Percentiles rank a stretch among this genome's conserved stretches.
Evolutionary conservation across 2,329 filamentous ascomycete species (phyloP).

Genomic region (Didymellaceae sp.): DNA sequence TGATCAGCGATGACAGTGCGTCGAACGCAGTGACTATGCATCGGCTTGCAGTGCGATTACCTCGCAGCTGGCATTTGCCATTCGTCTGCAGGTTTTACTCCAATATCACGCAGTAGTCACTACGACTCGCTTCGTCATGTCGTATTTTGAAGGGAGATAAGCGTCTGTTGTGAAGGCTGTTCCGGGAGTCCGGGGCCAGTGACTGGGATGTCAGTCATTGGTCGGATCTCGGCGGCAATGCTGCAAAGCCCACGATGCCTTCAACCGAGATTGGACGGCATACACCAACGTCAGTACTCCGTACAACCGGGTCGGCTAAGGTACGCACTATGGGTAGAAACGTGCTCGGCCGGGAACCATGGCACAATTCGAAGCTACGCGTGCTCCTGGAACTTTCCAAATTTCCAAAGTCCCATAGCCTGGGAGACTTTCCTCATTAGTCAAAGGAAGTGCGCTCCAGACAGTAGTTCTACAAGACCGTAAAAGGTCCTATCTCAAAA

Average conservation of each 20-base stretch:
- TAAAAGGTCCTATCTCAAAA: too few species aligned
- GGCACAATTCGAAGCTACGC: constrained; percentile 22
- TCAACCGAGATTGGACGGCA: constrained; percentile 28
- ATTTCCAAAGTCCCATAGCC: too few species aligned
- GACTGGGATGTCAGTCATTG: constrained; percentile 27
- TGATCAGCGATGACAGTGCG: background rate
- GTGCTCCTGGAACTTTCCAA: constrained; percentile 23
- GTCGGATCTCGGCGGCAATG: constrained; percentile 37
- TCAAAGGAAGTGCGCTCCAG: too few species aligned
- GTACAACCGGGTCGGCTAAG: constrained; percentile 25
- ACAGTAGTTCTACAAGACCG: too few species aligned
- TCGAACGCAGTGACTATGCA: background rate
- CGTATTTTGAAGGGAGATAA: constrained; percentile 39
- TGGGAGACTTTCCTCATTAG: too few species aligned
- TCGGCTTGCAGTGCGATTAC: constrained; percentile 6
- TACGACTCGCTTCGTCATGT: constrained; percentile 21
- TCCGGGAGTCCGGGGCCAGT: constrained; percentile 38
- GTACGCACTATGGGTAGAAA: constrained; percentile 31
- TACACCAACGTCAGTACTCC: constrained; percentile 14
- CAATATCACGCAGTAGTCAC: too few species aligned
- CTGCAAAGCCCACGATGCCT: constrained; percentile 31
- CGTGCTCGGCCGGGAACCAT: constrained; percentile 28
- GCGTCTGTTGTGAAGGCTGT: constrained; percentile 32
- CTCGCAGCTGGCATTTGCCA: constrained; percentile 9
- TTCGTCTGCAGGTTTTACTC: too few species aligned